Conservation (phyloP, 257 asterid genomes). For the Fraxinus pennsylvanica region DNA sequence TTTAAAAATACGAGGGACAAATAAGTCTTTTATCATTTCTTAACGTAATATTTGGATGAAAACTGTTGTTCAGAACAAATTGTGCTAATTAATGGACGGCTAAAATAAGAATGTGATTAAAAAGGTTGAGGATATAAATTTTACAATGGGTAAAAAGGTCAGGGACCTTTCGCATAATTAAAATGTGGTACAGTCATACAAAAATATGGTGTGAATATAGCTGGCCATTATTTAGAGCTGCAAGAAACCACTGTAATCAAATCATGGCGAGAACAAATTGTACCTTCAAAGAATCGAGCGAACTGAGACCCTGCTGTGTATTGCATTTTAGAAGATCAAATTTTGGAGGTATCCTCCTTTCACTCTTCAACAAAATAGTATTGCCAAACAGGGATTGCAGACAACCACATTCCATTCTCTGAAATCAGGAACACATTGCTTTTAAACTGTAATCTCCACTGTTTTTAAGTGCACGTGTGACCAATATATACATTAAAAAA, state of each 20-base stretch:
- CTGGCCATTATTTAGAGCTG: not conserved
- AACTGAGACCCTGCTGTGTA: slow-evolving; percentile 44
- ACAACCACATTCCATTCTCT: slow-evolving; percentile 61
- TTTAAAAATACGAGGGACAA: too few species aligned
- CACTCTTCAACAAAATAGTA: slow-evolving; percentile 30
- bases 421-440: slow-evolving; percentile 20
- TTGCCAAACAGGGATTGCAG: slow-evolving; percentile 42
- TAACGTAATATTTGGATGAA: too few species aligned
- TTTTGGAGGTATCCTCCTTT: slow-evolving; percentile 36
- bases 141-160: too few species aligned
- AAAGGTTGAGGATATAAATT: too few species aligned
- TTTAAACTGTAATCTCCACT: slow-evolving; percentile 9
- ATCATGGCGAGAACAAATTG: not conserved
- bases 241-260: not conserved
- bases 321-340: slow-evolving; percentile 38
- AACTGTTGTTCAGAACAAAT: too few species aligned
- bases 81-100: too few species aligned
- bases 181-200: not conserved
- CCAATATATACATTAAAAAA: not conserved
- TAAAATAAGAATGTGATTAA: too few species aligned
- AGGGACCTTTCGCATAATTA: too few species aligned
- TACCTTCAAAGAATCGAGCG: slow-evolving; percentile 69
- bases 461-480: slow-evolving; percentile 1
- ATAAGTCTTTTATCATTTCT: too few species aligned
- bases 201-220: too few species aligned